A percentile compares a stretch with the other conserved stretches of the same genome.
Evolutionary conservation across 1,284 basidiomycete species (phyloP).

Genomic region (Cryptococcus maquisensis): DNA sequence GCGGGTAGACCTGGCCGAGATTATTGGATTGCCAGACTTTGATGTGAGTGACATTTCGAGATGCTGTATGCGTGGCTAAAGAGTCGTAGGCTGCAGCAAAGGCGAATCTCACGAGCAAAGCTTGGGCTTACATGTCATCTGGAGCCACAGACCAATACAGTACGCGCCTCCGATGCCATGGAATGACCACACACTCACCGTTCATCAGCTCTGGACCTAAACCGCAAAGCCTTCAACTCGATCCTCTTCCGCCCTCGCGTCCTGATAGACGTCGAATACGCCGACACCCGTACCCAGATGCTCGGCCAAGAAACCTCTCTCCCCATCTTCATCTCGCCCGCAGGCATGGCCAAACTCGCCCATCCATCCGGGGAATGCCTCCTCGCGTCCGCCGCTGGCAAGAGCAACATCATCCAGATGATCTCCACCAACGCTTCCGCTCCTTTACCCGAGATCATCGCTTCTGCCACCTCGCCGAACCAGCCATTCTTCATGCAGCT

Average conservation of each 20-base stretch:
- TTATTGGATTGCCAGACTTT: slow-evolving; percentile 48
- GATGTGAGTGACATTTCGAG: slow-evolving; percentile 25
- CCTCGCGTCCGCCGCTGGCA: slow-evolving; percentile 41
- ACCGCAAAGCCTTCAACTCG: slow-evolving; percentile 41
- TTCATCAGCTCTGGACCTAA: slow-evolving; percentile 38
- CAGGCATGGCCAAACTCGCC: slow-evolving; percentile 48
- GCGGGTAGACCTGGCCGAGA: slow-evolving; percentile 37
- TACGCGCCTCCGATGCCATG: slow-evolving; percentile 15
- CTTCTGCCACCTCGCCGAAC: slow-evolving; percentile 17
- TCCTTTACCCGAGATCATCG: slow-evolving; percentile 42
- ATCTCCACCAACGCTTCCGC: slow-evolving; percentile 48
- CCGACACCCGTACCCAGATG: slow-evolving; percentile 41
- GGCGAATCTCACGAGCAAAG: slow-evolving; percentile 39
- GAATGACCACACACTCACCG: neutral
- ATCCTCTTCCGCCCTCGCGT: slow-evolving; percentile 48
- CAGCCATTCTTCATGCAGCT: slow-evolving; percentile 50
- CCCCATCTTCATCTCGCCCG: slow-evolving; percentile 48
- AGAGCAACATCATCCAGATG: slow-evolving; percentile 46
- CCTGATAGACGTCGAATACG: slow-evolving; percentile 40
- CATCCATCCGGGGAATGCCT: slow-evolving; percentile 45
- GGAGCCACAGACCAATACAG: slow-evolving; percentile 48
- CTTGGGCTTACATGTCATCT: slow-evolving; percentile 48
- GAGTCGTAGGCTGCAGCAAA: slow-evolving; percentile 36
- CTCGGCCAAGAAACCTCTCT: slow-evolving; percentile 38
- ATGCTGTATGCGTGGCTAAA: neutral